Conservation (phyloP, 1,284 basidiomycete species). For the Pascua guehoae region DNA sequence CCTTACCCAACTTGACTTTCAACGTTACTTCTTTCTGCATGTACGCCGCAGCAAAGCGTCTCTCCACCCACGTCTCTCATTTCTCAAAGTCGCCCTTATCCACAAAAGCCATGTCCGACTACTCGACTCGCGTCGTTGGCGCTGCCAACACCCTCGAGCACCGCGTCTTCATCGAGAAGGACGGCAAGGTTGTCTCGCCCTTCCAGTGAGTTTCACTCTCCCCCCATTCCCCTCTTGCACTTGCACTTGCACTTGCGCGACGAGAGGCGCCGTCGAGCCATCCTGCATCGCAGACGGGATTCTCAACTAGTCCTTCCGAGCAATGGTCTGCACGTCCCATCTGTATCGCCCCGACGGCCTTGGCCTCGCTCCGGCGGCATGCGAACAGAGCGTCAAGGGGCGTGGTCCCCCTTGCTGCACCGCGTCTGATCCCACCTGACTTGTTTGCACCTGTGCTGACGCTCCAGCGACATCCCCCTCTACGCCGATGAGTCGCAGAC, state of each 20-base stretch:
- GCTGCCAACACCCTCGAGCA: slow-evolving; percentile 62
- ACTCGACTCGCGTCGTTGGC: slow-evolving; percentile 19
- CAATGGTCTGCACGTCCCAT: too few relatives aligned
- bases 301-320: slow-evolving; percentile 80
- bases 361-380: too few relatives aligned
- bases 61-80: slow-evolving; percentile 20
- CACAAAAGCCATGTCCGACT: slow-evolving; percentile 19
- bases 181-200: slow-evolving; percentile 77
- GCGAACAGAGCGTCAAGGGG: too few relatives aligned
- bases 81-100: slow-evolving; percentile 11
- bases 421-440: too few relatives aligned
- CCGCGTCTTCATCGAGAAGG: slow-evolving; percentile 88
- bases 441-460: slow-evolving; percentile 58
- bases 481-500: slow-evolving; percentile 89
- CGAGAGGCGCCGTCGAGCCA: too few relatives aligned
- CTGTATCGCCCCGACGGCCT: too few relatives aligned
- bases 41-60: slow-evolving; percentile 7
- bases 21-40: slow-evolving; percentile 2
- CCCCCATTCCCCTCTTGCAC: too few relatives aligned
- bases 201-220: slow-evolving; percentile 60
- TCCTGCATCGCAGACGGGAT: slow-evolving; percentile 69
- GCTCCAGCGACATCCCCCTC: slow-evolving; percentile 76
- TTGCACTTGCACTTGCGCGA: slow-evolving; percentile 77
- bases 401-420: too few relatives aligned
- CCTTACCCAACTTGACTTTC: background rate